Evolutionary conservation across 2,329 filamentous ascomycete genomes (phyloP).

Genomic region (Pleurostoma richardsiae): DNA sequence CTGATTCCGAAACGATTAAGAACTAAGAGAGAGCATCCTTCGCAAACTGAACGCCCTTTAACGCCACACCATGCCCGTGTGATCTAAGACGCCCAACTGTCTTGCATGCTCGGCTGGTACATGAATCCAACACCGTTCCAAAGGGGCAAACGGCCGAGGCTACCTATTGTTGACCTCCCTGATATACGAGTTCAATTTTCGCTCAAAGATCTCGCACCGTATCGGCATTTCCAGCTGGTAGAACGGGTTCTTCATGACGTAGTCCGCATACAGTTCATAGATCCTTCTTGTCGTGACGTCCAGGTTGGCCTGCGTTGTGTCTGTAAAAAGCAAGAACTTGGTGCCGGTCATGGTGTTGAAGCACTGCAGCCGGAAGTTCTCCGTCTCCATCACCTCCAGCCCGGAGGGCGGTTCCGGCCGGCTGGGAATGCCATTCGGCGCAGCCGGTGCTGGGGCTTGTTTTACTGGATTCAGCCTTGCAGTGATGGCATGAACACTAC

Average conservation of each 20-base stretch:
- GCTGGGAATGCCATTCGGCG: conserved; percentile 28
- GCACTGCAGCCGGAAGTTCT: conserved; percentile 92
- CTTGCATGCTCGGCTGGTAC: too few relatives aligned
- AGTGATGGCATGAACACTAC: conserved; percentile 65
- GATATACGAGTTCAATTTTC: conserved; percentile 76
- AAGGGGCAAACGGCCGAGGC: neutral
- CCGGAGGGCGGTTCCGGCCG: conserved; percentile 67
- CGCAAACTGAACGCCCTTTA: too few relatives aligned
- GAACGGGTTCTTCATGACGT: conserved; percentile 99
- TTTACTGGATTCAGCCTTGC: conserved; percentile 56
- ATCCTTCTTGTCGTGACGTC: conserved; percentile 78
- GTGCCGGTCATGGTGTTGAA: conserved; percentile 92
- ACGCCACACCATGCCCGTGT: too few relatives aligned
- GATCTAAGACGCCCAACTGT: too few relatives aligned
- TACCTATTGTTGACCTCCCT: conserved; percentile 62
- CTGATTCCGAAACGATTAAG: too few relatives aligned
- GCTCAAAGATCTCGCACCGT: conserved; percentile 90
- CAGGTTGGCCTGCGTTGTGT: conserved; percentile 79
- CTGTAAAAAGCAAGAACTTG: conserved; percentile 94
- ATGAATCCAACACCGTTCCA: too few relatives aligned
- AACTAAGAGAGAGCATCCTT: too few relatives aligned
- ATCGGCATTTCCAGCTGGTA: conserved; percentile 98
- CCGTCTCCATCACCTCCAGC: conserved; percentile 87
- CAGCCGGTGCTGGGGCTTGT: conserved; percentile 20
- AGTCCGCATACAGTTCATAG: conserved; percentile 94